Evolutionary conservation across 1,139 yeast genomes (phyloP).

Genomic region (Debaryomyces robertsiae): DNA sequence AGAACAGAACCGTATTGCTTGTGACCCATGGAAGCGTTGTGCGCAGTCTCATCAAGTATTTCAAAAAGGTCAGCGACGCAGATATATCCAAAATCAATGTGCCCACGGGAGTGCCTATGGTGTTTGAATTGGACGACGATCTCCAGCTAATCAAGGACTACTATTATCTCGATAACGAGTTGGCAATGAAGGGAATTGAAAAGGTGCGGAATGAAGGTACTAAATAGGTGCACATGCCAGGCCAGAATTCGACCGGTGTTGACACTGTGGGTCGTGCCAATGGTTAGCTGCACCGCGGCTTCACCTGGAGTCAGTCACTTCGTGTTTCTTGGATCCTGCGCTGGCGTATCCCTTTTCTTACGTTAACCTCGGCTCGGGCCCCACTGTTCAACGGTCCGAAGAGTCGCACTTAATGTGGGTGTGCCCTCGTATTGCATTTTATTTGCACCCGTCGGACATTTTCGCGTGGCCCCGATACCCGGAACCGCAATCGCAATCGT

Average conservation of each 20-base stretch:
- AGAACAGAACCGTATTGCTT: conserved; percentile 53
- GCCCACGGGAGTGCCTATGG: conserved; percentile 78
- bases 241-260: background rate
- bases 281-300: no score
- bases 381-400: no score
- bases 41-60: conserved; percentile 62
- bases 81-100: conserved; percentile 68
- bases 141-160: conserved; percentile 48
- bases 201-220: conserved; percentile 64
- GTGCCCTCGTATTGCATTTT: no score
- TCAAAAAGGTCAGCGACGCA: conserved; percentile 59
- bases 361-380: no score
- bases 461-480: no score
- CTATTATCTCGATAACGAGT: conserved; percentile 66
- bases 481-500: no score
- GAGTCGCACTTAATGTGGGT: no score
- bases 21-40: conserved; percentile 81
- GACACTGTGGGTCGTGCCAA: conserved; percentile 3
- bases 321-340: no score
- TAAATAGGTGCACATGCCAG: background rate
- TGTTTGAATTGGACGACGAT: conserved; percentile 52
- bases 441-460: no score
- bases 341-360: no score
- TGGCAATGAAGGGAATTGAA: conserved; percentile 64
- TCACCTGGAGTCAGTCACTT: no score